Evolutionary conservation across 495 filamentous ascomycete species (phyloP).

Genomic region (Hyaloscypha hepaticicola): DNA sequence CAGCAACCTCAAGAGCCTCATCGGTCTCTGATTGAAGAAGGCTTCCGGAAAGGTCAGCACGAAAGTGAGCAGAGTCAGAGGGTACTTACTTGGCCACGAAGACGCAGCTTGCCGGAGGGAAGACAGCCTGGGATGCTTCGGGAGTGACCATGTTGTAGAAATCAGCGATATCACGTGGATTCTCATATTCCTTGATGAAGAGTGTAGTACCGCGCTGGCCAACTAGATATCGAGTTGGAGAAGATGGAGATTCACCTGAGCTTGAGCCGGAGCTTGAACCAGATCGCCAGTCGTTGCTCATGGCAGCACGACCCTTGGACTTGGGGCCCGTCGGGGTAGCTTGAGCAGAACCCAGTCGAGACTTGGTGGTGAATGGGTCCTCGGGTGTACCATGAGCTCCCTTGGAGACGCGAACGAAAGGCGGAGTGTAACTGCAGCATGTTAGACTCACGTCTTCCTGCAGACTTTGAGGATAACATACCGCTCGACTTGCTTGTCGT

Average conservation of each 20-base stretch:
- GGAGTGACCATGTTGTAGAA: constrained; percentile 27
- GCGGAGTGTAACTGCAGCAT: constrained; percentile 19
- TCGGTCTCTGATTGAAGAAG: constrained; percentile 45
- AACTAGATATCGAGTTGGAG: background rate
- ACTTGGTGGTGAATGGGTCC: constrained; percentile 22
- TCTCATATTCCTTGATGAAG: background rate
- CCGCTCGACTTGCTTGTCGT: background rate
- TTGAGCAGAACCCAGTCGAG: background rate
- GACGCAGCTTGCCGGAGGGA: constrained; percentile 54
- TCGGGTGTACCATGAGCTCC: constrained; percentile 5
- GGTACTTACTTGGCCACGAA: constrained; percentile 64
- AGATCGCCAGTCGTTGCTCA: constrained; percentile 28
- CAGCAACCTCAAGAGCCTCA: constrained; percentile 47
- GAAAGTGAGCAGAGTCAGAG: background rate
- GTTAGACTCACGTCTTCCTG: no score
- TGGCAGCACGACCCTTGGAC: constrained; percentile 17
- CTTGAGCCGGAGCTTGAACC: constrained; percentile 18
- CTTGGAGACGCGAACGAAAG: constrained; percentile 26
- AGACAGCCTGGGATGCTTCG: constrained; percentile 57
- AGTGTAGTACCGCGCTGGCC: background rate
- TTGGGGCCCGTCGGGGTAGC: constrained; percentile 14
- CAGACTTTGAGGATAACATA: no score
- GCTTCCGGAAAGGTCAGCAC: constrained; percentile 36
- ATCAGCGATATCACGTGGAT: background rate
- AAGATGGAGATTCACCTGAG: constrained; percentile 14